Base-by-base conservation (phyloP, 2,329 filamentous ascomycete species). In the Aspergillus niger region DNA sequence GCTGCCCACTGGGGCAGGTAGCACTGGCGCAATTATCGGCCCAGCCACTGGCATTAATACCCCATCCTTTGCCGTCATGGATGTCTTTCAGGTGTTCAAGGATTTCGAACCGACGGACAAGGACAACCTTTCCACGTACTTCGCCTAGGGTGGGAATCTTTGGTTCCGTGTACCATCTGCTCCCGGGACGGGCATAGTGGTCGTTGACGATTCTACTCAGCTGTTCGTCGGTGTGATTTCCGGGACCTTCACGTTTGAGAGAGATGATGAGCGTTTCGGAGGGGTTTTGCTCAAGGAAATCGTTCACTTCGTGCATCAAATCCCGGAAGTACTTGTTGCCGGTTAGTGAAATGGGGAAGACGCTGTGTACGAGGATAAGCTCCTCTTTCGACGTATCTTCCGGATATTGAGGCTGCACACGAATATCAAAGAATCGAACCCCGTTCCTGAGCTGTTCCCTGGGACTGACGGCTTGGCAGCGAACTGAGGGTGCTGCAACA, bases 361-460 rank as follows among this genome's bases (percentile, higher is more conserved):
- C 91, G 70, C 89, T 88, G 80, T 99, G 95, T 4, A 98, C 94
- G 30, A 99, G 90, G 57, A 88, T 81, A 15, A 98, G 83, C 43
- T 86, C 83, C 72, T 91, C 87, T 65, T 86, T 85, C 63, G 82
- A 81, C 0, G 78, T 73, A 56, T 89, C 82, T 1, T 83, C 79
- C 1, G 86, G 82, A 55, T 80, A 80, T 30, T 83, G 80, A 1
- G 87, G 86, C 68, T 90, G 88, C 1, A 97, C 90, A 55, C 95
- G 88, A 63, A 99, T 86, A 74, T 99, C 95, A 67, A 99, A 88
- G 82, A 97, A 98, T 55, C 95, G 91, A 49, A 98, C 90, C 28
- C 95, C 95, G 73, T 97, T 94, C 59, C 88, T 82, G 28, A 99
- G 86, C 77, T 99, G 95, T 56, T 89, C 86, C 52, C 83, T 81